Base-by-base conservation (phyloP, 768 basidiomycete species). In the Dioszegia aurantiaca region DNA sequence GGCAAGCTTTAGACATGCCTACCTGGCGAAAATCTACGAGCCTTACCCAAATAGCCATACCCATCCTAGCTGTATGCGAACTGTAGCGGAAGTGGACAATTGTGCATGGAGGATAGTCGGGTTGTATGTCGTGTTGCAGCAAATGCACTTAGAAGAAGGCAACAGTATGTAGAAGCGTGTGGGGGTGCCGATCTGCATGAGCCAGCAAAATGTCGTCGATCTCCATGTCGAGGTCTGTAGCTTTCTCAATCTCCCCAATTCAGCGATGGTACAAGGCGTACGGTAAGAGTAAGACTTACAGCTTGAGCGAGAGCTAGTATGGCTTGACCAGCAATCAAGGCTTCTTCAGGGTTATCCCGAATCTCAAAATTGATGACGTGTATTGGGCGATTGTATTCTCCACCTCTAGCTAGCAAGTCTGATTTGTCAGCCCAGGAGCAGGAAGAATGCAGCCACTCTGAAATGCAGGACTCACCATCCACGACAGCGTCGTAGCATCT, bases 331-430 rank as follows among this genome's bases (percentile, higher is more conserved):
- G 95, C 95, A 63, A 97, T 90, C 45, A 88, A 80, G 0, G 95
- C 95, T 77, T 99, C 95, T 81, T 98, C 95, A 68, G 97, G 93
- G 72, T 95, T 98, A 78, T 99, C 95, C 80, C 89, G 95, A 78
- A 98, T 98, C 73, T 99, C 95, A 60, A 98, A 84, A 77, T 99
- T 99, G 70, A 99, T 89, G 41, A 99, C 77, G 77, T 99, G 95
- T 17, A 98, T 91, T 1, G 93, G 88, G 60, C 86, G 86, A 79
- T 91, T 97, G 71, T 85, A 86, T 57, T 98, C 93, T 3, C 95
- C 90, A 27, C 91, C 92, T 64, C 90, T 83, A 30, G 81, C 78
- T 58, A 98, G 80, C 14, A 99, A 79, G 78, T 99, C 95, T 77
- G 59, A 14, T 9, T 28, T 26, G n/a, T 45, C 58, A 51, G 42